Percentiles rank a stretch among this genome's conserved stretches.
Evolutionary conservation across 805 yeast genomes (phyloP).

Genomic region (Pichia cephalocereana): DNA sequence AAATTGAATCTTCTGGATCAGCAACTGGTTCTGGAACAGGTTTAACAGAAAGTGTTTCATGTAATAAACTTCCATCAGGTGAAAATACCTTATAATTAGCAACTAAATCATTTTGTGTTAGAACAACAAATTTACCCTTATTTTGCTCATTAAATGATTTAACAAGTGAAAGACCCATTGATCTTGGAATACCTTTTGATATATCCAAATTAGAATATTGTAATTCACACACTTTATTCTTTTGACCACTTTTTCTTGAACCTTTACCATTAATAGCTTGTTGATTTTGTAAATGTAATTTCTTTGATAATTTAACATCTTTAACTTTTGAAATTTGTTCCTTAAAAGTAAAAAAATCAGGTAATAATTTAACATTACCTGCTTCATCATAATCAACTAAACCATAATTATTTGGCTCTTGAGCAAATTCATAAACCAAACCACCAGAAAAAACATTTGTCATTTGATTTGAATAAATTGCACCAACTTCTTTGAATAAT

Average conservation of each 20-base stretch:
- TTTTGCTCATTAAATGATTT: conserved; percentile 9
- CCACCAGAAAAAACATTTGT: conserved; percentile 76
- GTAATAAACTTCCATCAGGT: conserved; percentile 30
- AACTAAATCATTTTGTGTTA: conserved; percentile 34
- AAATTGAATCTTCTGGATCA: conserved; percentile 1
- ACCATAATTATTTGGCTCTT: conserved; percentile 75
- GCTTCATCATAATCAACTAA: conserved; percentile 41
- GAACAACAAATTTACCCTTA: conserved; percentile 41
- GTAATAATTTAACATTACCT: conserved; percentile 34
- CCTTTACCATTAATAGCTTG: conserved; percentile 2
- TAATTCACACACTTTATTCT: conserved; percentile 26
- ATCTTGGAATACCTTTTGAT: conserved; percentile 39
- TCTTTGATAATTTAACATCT: conserved; percentile 18
- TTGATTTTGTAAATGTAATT: conserved; percentile 14
- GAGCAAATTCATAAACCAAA: conserved; percentile 69
- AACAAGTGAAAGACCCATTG: conserved; percentile 8
- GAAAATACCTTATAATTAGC: conserved; percentile 34
- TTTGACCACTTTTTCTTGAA: not conserved
- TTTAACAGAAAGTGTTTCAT: conserved; percentile 17
- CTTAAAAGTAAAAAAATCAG: conserved; percentile 36
- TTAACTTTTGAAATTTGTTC: conserved; percentile 32
- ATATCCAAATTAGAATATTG: conserved; percentile 36
- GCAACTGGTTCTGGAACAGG: conserved; percentile 19
- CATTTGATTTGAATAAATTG: conserved; percentile 68
- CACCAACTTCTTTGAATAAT: conserved; percentile 61